phyloP scores from a whole-genome alignment of 768 basidiomycete genomes.

The Holtermanniella nyarrowii region DNA sequence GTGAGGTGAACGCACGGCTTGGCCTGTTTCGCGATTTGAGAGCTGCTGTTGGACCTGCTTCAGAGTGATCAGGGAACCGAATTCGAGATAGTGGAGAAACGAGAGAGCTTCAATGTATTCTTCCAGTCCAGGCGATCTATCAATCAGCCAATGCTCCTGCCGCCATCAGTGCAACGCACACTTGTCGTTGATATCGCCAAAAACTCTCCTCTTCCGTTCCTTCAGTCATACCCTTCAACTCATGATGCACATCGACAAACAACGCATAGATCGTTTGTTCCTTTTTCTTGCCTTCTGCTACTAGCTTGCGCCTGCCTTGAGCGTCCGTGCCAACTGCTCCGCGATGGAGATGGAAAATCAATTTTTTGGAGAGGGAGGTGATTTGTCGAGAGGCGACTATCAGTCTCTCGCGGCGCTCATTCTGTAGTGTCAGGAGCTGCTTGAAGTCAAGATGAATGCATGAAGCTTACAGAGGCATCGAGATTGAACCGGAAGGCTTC shows the following conservation, averaged over 20 bases:
- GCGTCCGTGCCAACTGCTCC: constrained; percentile 39
- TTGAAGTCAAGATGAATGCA: background rate
- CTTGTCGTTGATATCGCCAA: constrained; percentile 35
- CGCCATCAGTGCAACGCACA: constrained; percentile 23
- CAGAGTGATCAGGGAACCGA: constrained; percentile 54
- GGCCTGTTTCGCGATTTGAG: constrained; percentile 50
- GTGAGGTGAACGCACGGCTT: constrained; percentile 48
- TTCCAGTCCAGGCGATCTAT: constrained; percentile 55
- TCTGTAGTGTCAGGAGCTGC: constrained; percentile 41
- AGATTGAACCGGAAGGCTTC: constrained; percentile 26
- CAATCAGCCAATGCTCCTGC: constrained; percentile 49
- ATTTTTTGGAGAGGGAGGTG: constrained; percentile 82
- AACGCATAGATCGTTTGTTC: constrained; percentile 57
- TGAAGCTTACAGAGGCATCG: constrained; percentile 26
- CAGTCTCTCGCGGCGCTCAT: constrained; percentile 79
- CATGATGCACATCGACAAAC: constrained; percentile 52
- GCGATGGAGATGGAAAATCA: constrained; percentile 86
- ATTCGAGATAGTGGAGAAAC: constrained; percentile 73
- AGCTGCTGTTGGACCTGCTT: constrained; percentile 56
- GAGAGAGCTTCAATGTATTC: constrained; percentile 93
- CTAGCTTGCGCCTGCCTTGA: constrained; percentile 23
- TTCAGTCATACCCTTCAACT: constrained; percentile 14
- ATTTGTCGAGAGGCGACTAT: constrained; percentile 82
- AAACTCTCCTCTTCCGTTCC: constrained; percentile 17
- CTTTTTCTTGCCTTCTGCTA: constrained; percentile 46